Evolutionary conservation across 2,329 filamentous ascomycete genomes (phyloP), one percentile per base, ranked within the genome.

Genomic region (Fusarium xyrophilum): DNA sequence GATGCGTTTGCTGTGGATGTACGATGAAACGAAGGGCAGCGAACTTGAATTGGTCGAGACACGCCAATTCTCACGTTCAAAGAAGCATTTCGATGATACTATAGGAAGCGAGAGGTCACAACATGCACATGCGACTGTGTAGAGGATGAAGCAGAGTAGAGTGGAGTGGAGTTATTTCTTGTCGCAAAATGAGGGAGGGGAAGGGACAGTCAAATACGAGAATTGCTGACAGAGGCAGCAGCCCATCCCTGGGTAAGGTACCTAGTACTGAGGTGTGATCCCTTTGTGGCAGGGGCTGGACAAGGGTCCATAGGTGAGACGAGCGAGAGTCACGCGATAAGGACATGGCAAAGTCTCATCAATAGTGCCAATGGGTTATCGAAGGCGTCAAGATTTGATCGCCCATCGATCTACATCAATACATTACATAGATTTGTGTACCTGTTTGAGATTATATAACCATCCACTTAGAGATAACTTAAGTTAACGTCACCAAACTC

Each of bases 271-370:
- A 46, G 19, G 27, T 30, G 27, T 46, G 43, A 46, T 30, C 27
- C 19, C 43, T 46, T 55, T 36, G 32, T 55, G 43, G 25, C 43
- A 40, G 56, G 53, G 63, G 53, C 35, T 30, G 32, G 39, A 27
- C 65, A 68, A 38, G 65, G 59, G 42, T 50, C 6, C 15, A 19
- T 42, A 30, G 30, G 47, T 54, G 55, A 66, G 60, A 65, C 61
- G 35, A 53, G 38, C 21, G 32, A 33, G 42, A 61, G 43, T 54
- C 56, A 42, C 51, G 56, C 58, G 56, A 66, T 67, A 43, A 33
- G 51, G 51, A 54, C 51, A 46, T 19, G 14, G 35, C 25, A 39
- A 14, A n/a, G 28, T 44, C 36, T 30, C 42, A 46, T 48, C 30
- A 57, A 35, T 57, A 38, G 27, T 51, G 32, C 51, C 47, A 55